Evolutionary conservation across 2,329 filamentous ascomycete genomes (phyloP), one percentile per base, ranked within the genome.

Genomic region (Zasmidium cellare): DNA sequence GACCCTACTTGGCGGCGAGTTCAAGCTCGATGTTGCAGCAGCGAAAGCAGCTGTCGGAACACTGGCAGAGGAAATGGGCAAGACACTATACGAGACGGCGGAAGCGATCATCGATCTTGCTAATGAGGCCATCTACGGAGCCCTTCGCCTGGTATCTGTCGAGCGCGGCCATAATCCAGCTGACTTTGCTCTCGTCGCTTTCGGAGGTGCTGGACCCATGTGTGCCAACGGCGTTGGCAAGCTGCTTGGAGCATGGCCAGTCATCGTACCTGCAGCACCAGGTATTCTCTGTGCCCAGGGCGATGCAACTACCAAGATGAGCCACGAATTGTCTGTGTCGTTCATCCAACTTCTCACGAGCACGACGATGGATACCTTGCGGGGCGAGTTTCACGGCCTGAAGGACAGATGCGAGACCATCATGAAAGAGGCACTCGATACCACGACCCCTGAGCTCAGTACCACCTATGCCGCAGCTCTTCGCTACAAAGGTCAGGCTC

Each of bases 251-350:
- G 65, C 65, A 25, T 68, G 64, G 64, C 65, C 65, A 9, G 65
- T 68, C 19, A 68, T 68, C 25, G 62, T 68, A 18, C 65, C 65
- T n/a, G 64, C 65, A 47, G 65, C 65, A 5, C 65, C 65, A 25
- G 65, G 65, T n/a, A 68, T 68, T 18, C 58, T 68, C 3, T 68
- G 65, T 28, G 65, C 65, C 3, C 65, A 68, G 58, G 65, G 65
- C 3, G 65, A 68, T 55, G 61, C 62, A 1, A 66, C 65, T 20
- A 68, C 64, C 2, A 68, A 68, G 60, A 66, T 68, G 65, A 65
- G 62, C 60, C 65, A 68, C 41, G 65, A 68, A 52, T 61, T 68
- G 1, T 68, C 65, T 5, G 59, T 61, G 2, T 68, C 65, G 2
- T 66, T 65, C 52, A 68, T 68, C 18, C 65, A 68, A 14, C 28